phyloP scores from a whole-genome alignment of 202 grass and related monocot genomes.

The Carex arenaria region DNA sequence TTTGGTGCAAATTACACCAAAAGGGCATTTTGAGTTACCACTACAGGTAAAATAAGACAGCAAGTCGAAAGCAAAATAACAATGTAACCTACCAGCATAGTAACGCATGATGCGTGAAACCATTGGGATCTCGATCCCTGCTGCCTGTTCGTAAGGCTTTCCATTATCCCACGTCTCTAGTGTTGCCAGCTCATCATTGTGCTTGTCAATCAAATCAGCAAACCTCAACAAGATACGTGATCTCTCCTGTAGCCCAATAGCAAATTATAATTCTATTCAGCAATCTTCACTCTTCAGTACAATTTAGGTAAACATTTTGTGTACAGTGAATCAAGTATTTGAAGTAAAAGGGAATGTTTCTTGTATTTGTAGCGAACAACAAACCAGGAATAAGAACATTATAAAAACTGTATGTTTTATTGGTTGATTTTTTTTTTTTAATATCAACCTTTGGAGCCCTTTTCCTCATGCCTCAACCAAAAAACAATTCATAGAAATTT shows the following conservation, averaged over 20 bases:
- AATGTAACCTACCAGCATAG: slow-evolving; percentile 62
- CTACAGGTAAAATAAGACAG: neutral
- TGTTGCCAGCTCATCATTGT: slow-evolving; percentile 90
- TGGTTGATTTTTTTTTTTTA: neutral
- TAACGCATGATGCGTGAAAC: slow-evolving; percentile 80
- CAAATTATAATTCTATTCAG: slow-evolving; percentile 2
- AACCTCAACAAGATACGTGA: slow-evolving; percentile 52
- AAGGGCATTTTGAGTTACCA: neutral
- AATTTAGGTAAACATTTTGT: neutral
- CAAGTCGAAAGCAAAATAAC: neutral
- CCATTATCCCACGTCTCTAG: slow-evolving; percentile 97
- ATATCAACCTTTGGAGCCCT: neutral
- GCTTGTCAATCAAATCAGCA: slow-evolving; percentile 90
- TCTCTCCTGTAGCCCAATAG: slow-evolving; percentile 62
- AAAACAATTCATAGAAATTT: neutral
- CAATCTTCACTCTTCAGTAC: neutral
- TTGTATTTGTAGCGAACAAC: neutral
- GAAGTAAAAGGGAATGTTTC: neutral
- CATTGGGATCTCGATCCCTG: slow-evolving; percentile 66
- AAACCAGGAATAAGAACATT: neutral
- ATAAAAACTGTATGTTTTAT: neutral
- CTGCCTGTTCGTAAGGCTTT: slow-evolving; percentile 81
- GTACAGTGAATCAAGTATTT: neutral
- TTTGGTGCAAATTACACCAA: neutral
- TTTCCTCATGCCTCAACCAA: neutral